phyloP scores from a whole-genome alignment of 2,329 filamentous ascomycete species.

The Calonectria hawksworthii region DNA sequence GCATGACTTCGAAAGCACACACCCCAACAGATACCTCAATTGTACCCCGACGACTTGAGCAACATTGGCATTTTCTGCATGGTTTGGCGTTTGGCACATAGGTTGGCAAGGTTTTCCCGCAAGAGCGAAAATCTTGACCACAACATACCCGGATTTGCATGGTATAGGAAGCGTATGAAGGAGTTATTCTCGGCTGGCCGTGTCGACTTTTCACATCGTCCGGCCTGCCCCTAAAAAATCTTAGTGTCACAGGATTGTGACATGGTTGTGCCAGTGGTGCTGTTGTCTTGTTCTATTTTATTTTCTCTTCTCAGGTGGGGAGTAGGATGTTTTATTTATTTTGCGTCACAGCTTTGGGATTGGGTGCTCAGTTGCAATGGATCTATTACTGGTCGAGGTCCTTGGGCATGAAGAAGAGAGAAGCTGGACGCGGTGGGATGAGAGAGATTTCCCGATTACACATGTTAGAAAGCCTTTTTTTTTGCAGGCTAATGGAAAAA shows the following conservation, averaged over 20 bases:
- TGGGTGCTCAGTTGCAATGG: background rate
- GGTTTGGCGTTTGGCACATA: constrained; percentile 47
- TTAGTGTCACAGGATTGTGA: constrained; percentile 24
- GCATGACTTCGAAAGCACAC: constrained; percentile 22
- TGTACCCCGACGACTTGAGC: constrained; percentile 38
- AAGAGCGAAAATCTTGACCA: constrained; percentile 35
- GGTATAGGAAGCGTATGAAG: constrained; percentile 43
- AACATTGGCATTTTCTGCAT: constrained; percentile 43
- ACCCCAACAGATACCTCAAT: constrained; percentile 37
- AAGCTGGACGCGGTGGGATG: constrained; percentile 27
- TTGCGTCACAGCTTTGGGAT: constrained; percentile 5
- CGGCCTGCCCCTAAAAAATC: constrained; percentile 13
- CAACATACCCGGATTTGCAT: constrained; percentile 48
- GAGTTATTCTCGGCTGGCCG: constrained; percentile 37
- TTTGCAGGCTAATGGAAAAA: constrained; percentile 33
- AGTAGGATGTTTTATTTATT: constrained; percentile 15
- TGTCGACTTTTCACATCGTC: constrained; percentile 18
- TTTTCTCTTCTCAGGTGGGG: constrained; percentile 11
- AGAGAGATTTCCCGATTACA: constrained; percentile 23
- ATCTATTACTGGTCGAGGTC: background rate
- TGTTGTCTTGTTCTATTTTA: constrained; percentile 1
- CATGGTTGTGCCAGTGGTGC: constrained; percentile 17
- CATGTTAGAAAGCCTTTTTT: constrained; percentile 40
- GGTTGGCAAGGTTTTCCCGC: constrained; percentile 34
- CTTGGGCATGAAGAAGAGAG: constrained; percentile 21